Evolutionary conservation across 2,329 filamentous ascomycete genomes (phyloP).

Genomic region (Penicillium sp.): DNA sequence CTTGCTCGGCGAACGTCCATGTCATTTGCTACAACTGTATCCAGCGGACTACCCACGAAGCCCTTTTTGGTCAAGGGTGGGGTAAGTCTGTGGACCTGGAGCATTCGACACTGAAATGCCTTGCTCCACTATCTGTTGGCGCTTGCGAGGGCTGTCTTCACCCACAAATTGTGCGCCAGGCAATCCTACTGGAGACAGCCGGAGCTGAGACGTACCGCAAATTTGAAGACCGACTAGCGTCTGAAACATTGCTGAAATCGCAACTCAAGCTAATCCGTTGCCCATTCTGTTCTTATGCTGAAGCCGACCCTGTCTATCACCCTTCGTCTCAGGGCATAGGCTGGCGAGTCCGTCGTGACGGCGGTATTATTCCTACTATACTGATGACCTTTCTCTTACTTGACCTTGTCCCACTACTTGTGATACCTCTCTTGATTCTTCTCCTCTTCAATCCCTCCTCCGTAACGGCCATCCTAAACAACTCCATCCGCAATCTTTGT

Average conservation of each 20-base stretch:
- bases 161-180: conserved; percentile 67
- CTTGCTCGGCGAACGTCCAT: conserved; percentile 45
- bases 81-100: conserved; percentile 72
- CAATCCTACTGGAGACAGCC: conserved; percentile 68
- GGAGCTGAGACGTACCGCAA: conserved; percentile 71
- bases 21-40: conserved; percentile 70
- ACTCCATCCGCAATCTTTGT: conserved; percentile 66
- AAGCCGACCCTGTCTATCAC: conserved; percentile 76
- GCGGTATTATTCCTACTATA: conserved; percentile 52
- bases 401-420: conserved; percentile 45
- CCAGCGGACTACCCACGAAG: conserved; percentile 77
- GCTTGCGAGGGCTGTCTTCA: conserved; percentile 73
- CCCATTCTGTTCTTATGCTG: conserved; percentile 89
- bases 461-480: conserved; percentile 53
- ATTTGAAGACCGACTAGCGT: conserved; percentile 76
- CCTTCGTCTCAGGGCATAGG: conserved; percentile 54
- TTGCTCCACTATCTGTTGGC: conserved; percentile 71
- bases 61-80: conserved; percentile 92
- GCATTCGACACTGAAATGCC: conserved; percentile 74
- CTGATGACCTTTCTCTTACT: conserved; percentile 47
- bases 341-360: conserved; percentile 61
- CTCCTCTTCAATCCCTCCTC: conserved; percentile 57
- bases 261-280: conserved; percentile 77
- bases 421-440: conserved; percentile 58
- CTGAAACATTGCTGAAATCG: conserved; percentile 72